These are phyloP conservation scores for Pyricularia sp. DNA, from an alignment of 2,329 filamentous ascomycete species.

Conservation along the genomic window DNA sequence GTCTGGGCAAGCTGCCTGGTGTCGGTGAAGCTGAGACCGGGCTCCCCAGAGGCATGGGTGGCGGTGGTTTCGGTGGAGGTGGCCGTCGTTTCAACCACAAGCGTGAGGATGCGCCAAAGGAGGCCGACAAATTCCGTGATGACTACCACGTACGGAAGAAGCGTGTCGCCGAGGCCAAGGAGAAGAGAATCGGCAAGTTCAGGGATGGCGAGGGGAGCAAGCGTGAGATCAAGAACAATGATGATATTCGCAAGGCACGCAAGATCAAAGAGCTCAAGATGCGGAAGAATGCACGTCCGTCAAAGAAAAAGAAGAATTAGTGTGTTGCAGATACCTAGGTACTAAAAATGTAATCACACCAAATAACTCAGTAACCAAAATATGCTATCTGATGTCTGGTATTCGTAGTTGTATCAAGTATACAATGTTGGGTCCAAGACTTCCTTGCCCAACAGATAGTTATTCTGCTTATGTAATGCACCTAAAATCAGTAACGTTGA, in stretches of 20 bases:
- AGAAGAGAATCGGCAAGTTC: constrained; percentile 70
- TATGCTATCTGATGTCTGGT: neutral
- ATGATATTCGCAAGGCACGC: constrained; percentile 79
- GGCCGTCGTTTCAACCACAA: constrained; percentile 73
- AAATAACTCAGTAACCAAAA: neutral
- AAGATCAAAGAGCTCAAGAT: constrained; percentile 65
- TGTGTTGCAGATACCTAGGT: neutral
- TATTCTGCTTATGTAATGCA: neutral
- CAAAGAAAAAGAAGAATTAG: constrained; percentile 23
- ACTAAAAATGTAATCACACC: neutral
- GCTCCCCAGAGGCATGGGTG: constrained; percentile 18
- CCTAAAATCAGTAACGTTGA: neutral
- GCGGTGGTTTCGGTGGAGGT: constrained; percentile 17
- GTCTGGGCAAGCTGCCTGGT: constrained; percentile 66
- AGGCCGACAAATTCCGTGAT: constrained; percentile 83
- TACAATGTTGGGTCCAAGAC: neutral
- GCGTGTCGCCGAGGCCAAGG: constrained; percentile 76
- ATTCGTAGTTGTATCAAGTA: neutral
- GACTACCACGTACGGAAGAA: constrained; percentile 89
- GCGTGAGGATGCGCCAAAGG: constrained; percentile 79
- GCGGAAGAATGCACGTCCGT: constrained; percentile 82
- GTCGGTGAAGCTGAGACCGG: constrained; percentile 68
- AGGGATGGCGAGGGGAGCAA: constrained; percentile 63
- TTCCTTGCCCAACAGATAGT: neutral
- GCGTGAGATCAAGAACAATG: constrained; percentile 68